phyloP scores from a whole-genome alignment of 306 rosid species.

The Quercus gilva region DNA sequence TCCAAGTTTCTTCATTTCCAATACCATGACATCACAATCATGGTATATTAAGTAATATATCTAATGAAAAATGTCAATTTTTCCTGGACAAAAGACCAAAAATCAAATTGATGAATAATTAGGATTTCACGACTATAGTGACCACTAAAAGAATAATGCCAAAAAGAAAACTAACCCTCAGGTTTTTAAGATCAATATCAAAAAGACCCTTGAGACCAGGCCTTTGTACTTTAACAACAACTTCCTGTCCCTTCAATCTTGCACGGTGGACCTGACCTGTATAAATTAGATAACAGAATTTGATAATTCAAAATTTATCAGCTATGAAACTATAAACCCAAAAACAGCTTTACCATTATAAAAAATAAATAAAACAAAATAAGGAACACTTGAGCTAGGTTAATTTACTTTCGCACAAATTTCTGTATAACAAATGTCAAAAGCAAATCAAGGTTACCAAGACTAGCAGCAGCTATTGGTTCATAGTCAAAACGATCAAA shows the following conservation, averaged over 20 bases:
- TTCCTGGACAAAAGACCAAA: constrained; percentile 1
- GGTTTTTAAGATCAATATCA: constrained; percentile 92
- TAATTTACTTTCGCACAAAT: constrained; percentile 11
- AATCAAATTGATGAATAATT: not conserved
- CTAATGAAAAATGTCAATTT: constrained; percentile 14
- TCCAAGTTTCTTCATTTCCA: not conserved
- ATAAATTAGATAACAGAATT: constrained; percentile 16
- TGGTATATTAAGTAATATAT: not conserved
- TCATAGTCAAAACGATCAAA: constrained; percentile 90
- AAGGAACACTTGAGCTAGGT: constrained; percentile 4
- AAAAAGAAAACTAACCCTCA: constrained; percentile 74
- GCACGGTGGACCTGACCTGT: constrained; percentile 99
- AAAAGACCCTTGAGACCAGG: constrained; percentile 97
- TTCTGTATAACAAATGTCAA: constrained; percentile 5
- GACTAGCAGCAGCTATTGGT: constrained; percentile 99
- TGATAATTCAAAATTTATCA: constrained; percentile 16
- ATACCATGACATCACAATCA: not conserved
- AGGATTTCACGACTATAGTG: constrained; percentile 12
- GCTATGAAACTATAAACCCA: constrained; percentile 2
- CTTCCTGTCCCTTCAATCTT: constrained; percentile 72
- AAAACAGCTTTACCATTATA: not conserved
- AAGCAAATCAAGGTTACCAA: constrained; percentile 57
- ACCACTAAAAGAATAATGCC: constrained; percentile 10
- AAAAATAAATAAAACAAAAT: not conserved
- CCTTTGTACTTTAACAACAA: constrained; percentile 95